A percentile compares a stretch with the other conserved stretches of the same genome.
phyloP scores from a whole-genome alignment of 306 rosid genomes.

The Luffa acutangula region DNA sequence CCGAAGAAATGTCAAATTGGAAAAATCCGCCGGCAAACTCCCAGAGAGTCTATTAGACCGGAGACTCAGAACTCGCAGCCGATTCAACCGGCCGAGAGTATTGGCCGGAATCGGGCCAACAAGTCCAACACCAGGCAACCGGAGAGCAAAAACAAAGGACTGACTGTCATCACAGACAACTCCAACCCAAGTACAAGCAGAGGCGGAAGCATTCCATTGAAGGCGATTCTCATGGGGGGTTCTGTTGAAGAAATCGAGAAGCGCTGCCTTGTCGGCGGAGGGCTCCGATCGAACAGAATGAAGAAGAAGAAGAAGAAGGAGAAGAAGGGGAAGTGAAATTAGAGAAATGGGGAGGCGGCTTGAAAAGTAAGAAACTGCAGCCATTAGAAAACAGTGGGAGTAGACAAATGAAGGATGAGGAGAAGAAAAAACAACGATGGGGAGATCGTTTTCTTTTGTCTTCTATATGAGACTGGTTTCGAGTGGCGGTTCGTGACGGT shows the following conservation, averaged over 20 bases:
- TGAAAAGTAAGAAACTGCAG: slow-evolving; percentile 8
- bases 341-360: slow-evolving; percentile 7
- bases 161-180: slow-evolving; percentile 35
- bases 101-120: slow-evolving; percentile 59
- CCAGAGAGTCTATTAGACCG: slow-evolving; percentile 68
- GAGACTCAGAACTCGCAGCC: slow-evolving; percentile 75
- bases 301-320: slow-evolving; percentile 15
- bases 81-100: slow-evolving; percentile 47
- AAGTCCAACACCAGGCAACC: slow-evolving; percentile 74
- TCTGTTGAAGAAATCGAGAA: slow-evolving; percentile 50
- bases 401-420: slow-evolving; percentile 1
- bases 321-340: background rate
- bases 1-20: slow-evolving; percentile 52
- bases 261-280: slow-evolving; percentile 75
- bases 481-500: slow-evolving; percentile 9
- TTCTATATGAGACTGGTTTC: background rate
- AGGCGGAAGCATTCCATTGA: slow-evolving; percentile 66
- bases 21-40: slow-evolving; percentile 64
- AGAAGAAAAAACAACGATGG: background rate
- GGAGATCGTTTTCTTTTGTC: background rate
- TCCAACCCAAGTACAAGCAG: slow-evolving; percentile 88
- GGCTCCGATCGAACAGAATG: slow-evolving; percentile 50
- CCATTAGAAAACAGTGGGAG: slow-evolving; percentile 23
- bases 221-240: slow-evolving; percentile 59
- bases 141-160: slow-evolving; percentile 46